Evolutionary conservation across 192 early-diverging fungal genomes (phyloP).

Genomic region (Kickxella alabastrina): DNA sequence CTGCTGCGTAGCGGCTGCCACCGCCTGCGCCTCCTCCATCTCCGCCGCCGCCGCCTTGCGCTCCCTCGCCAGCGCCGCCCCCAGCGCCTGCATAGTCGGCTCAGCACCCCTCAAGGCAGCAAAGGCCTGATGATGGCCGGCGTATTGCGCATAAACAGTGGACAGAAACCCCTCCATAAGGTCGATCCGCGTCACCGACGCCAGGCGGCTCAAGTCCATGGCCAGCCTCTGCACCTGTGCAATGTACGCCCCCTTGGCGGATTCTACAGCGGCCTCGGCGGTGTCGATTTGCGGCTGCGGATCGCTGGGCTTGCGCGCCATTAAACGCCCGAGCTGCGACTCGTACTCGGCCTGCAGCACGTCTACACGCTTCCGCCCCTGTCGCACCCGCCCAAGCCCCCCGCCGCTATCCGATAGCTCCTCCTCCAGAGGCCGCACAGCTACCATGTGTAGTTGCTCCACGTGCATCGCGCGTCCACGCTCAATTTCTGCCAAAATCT

Average conservation of each 20-base stretch:
- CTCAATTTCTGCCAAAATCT: conserved; percentile 32
- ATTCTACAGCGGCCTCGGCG: conserved; percentile 54
- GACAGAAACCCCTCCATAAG: conserved; percentile 53
- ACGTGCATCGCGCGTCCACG: conserved; percentile 41
- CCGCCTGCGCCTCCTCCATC: too few species aligned
- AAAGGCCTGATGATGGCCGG: conserved; percentile 79
- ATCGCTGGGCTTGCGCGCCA: conserved; percentile 25
- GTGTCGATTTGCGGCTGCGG: conserved; percentile 35
- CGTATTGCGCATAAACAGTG: conserved; percentile 78
- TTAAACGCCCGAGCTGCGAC: conserved; percentile 25
- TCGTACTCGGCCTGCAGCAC: conserved; percentile 41
- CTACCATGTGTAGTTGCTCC: conserved; percentile 64
- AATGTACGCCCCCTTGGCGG: conserved; percentile 60
- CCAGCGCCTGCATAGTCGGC: conserved; percentile 72
- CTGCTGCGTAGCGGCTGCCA: too few species aligned
- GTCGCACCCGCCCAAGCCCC: conserved; percentile 8
- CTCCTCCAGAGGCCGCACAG: conserved; percentile 64
- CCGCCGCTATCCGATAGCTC: conserved; percentile 61
- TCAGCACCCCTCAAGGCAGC: conserved; percentile 76
- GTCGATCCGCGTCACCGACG: conserved; percentile 72
- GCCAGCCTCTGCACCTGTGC: conserved; percentile 60
- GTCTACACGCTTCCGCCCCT: conserved; percentile 14
- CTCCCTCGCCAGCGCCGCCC: conserved; percentile 23
- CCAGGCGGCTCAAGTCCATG: conserved; percentile 67
- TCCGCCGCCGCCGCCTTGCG: conserved; percentile 10